These are phyloP conservation scores for Scenedesmus sp. DNA, from an alignment of 163 green algal species.

Conservation along the genomic window DNA sequence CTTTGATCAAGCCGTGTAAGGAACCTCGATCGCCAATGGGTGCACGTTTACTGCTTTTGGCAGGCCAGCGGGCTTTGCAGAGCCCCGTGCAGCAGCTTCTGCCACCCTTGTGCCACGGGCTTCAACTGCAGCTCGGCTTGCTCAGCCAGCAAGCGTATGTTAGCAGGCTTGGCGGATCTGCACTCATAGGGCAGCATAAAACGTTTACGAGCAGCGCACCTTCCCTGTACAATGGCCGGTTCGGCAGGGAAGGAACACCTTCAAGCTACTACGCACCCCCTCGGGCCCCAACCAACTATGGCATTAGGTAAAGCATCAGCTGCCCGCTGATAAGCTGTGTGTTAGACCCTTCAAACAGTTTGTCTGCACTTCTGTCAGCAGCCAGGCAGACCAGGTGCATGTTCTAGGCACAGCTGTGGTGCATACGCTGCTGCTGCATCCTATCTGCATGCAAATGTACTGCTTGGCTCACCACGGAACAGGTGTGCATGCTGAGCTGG, in stretches of 20 bases:
- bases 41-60: constrained; percentile 10
- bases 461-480: background rate
- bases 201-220: constrained; percentile 13
- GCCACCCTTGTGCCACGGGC: background rate
- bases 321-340: background rate
- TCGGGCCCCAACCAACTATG: constrained; percentile 41
- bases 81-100: background rate
- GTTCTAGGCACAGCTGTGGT: background rate
- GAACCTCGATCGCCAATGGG: background rate
- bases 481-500: background rate
- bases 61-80: background rate
- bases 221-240: constrained; percentile 25
- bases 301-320: constrained; percentile 43
- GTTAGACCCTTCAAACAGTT: background rate
- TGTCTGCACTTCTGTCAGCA: background rate
- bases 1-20: background rate
- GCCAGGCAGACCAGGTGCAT: background rate
- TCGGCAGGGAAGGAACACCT: background rate
- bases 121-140: background rate
- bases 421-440: background rate
- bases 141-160: background rate
- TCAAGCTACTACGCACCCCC: constrained; percentile 39
- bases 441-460: background rate
- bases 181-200: background rate
- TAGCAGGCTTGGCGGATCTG: background rate